Evolutionary conservation across 495 filamentous ascomycete species (phyloP), one percentile per base, ranked within the genome.

Genomic region (Glutinoglossum americanum): DNA sequence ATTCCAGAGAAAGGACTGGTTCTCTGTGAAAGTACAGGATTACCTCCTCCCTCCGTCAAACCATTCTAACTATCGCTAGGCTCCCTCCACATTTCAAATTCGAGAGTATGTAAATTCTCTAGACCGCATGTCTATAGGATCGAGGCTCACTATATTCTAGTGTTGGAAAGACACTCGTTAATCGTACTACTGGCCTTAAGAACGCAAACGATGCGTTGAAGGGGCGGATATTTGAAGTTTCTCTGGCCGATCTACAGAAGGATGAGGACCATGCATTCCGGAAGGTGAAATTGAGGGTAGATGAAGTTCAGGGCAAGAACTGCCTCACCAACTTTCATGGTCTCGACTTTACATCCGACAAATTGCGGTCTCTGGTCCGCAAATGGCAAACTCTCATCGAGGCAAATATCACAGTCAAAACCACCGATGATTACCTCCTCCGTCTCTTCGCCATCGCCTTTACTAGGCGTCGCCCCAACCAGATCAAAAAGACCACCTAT

Each of bases 271-370:
- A 98, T 71, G 78, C 90, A 56, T 97, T 97, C 83, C 87, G 92
- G 76, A 98, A 98, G 80, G 78, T 98, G 72, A 96, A 96, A 82
- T 86, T 98, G 67, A 81, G 92, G 60, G 87, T 98, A 64, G 92
- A 98, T 67, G 92, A 98, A 74, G 82, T 98, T 60, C 92, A 98
- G 74, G 92, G 92, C 76, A 96, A 95, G 81, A 98, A 95, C 82
- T 98, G 92, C 74, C 78, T 98, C 65, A 98, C 92, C 76, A 97
- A 97, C 80, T 98, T 98, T 84, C 90, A 98, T 78, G 92, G 92
- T 64, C 80, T 98, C 70, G 92, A 98, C 77, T 97, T 98, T 81
- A 98, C 92, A 64, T 96, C 93, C 64, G 92, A 98, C 81, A 97
- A 97, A 80, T 80, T 98, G 63, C 85, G 92, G 66, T 98, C 92